A percentile compares a stretch with the other conserved stretches of the same genome.
Evolutionary conservation across 1,284 basidiomycete species (phyloP).

Genomic region (Malassezia sympodialis): DNA sequence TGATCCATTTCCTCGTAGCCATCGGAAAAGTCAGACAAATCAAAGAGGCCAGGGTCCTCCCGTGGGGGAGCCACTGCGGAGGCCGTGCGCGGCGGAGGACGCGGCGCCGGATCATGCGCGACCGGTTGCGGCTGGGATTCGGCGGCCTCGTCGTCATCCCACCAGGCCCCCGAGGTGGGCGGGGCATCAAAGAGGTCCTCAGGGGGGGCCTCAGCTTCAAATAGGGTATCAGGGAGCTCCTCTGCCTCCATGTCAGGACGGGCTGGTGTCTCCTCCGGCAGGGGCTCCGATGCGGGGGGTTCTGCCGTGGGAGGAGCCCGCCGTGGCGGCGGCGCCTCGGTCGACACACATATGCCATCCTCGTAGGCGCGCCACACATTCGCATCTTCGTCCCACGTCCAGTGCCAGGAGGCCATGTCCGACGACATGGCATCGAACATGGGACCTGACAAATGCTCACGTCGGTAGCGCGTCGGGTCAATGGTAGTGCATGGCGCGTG

Average conservation of each 20-base stretch:
- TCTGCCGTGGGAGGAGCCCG: background rate
- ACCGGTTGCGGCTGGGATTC: background rate
- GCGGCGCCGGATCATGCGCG: background rate
- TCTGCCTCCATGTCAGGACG: background rate
- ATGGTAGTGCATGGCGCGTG: conserved; percentile 33
- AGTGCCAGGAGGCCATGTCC: conserved; percentile 7
- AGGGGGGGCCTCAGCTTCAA: conserved; percentile 16
- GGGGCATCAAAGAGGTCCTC: conserved; percentile 23
- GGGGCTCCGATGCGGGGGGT: background rate
- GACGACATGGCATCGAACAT: conserved; percentile 23
- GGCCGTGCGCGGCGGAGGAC: too few relatives aligned
- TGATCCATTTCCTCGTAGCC: conserved; percentile 31
- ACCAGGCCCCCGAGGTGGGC: conserved; percentile 1
- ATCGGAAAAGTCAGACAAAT: conserved; percentile 30
- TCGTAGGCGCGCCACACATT: background rate
- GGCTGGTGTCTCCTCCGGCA: background rate
- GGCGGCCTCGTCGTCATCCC: conserved; percentile 3
- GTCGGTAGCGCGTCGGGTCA: conserved; percentile 39
- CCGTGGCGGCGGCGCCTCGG: background rate
- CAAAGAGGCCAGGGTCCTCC: background rate
- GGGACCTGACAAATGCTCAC: conserved; percentile 27
- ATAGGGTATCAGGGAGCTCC: conserved; percentile 50
- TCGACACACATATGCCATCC: background rate
- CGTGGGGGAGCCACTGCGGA: too few relatives aligned
- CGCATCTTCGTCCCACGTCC: conserved; percentile 12